A percentile compares a stretch with the other conserved stretches of the same genome.
Evolutionary conservation across 2,329 filamentous ascomycete species (phyloP).

Genomic region (Aureobasidium zeae): DNA sequence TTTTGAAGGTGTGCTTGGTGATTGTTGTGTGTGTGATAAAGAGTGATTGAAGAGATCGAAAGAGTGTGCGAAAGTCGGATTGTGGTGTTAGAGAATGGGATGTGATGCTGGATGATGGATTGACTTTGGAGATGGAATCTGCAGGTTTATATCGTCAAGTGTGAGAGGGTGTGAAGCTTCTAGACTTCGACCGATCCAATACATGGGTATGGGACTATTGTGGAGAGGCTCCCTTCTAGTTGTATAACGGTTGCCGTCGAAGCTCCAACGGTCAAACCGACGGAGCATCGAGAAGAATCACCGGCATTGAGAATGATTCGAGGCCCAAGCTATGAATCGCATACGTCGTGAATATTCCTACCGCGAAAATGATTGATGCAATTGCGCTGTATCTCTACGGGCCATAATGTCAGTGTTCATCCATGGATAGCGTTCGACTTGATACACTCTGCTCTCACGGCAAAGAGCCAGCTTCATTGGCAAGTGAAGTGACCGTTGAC

Average conservation of each 20-base stretch:
- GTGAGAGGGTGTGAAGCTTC: no score
- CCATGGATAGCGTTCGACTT: no score
- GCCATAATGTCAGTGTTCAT: no score
- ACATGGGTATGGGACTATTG: slow-evolving; percentile 4
- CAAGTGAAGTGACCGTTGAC: not conserved
- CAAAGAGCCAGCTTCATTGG: not conserved
- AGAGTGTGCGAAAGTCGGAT: not conserved
- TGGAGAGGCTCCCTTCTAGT: slow-evolving; percentile 1
- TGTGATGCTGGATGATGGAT: not conserved
- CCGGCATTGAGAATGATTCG: not conserved
- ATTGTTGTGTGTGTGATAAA: not conserved
- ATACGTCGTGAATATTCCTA: not conserved
- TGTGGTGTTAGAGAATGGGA: not conserved
- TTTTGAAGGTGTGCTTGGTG: not conserved
- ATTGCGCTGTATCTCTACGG: not conserved
- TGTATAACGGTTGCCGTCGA: slow-evolving; percentile 3
- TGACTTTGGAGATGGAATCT: not conserved
- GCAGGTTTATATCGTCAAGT: not conserved
- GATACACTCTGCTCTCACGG: no score
- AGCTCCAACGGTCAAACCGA: not conserved
- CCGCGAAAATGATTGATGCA: not conserved
- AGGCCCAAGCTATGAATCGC: not conserved
- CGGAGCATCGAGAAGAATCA: not conserved
- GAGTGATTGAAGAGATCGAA: not conserved
- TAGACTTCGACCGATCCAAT: not conserved